Percentiles rank a stretch among this genome's conserved stretches.
Evolutionary conservation across 1,139 yeast species (phyloP).

Genomic region (Suhomyces guaymorum): DNA sequence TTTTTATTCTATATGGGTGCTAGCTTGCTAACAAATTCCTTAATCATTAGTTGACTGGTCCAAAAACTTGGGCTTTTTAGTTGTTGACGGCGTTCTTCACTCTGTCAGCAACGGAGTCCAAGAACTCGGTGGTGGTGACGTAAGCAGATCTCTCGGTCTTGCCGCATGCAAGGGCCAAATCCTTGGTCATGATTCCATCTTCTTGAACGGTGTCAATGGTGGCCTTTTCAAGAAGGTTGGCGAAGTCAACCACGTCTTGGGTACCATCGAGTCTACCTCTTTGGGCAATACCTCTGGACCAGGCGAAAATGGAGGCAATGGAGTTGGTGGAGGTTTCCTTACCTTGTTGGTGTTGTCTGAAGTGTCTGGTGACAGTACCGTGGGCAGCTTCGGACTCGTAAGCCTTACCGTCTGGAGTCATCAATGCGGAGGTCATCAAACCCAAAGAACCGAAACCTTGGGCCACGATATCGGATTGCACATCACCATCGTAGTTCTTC

Average conservation of each 20-base stretch:
- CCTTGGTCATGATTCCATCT: slow-evolving; percentile 94
- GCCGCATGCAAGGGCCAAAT: slow-evolving; percentile 85
- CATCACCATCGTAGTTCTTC: slow-evolving; percentile 98
- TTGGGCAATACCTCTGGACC: slow-evolving; percentile 91
- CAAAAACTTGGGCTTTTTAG: too few species aligned
- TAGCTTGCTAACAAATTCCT: slow-evolving; percentile 3
- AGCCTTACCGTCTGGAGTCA: slow-evolving; percentile 94
- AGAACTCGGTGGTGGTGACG: slow-evolving; percentile 88
- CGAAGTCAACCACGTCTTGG: slow-evolving; percentile 81
- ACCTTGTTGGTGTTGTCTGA: slow-evolving; percentile 91
- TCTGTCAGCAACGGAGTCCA: slow-evolving; percentile 66
- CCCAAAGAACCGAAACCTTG: slow-evolving; percentile 98
- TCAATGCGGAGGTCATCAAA: slow-evolving; percentile 90
- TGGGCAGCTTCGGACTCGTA: slow-evolving; percentile 97
- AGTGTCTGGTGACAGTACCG: slow-evolving; percentile 96
- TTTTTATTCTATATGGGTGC: too few species aligned
- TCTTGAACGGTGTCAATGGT: slow-evolving; percentile 81
- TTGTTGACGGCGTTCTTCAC: slow-evolving; percentile 22
- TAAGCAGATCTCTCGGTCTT: slow-evolving; percentile 76
- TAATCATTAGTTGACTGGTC: too few species aligned
- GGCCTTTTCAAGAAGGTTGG: slow-evolving; percentile 73
- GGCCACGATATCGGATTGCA: slow-evolving; percentile 94
- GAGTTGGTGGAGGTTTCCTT: slow-evolving; percentile 98
- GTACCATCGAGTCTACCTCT: slow-evolving; percentile 88
- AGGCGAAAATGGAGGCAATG: slow-evolving; percentile 95